Base-by-base conservation (phyloP, 1,284 basidiomycete genomes). In the Microbotryomycetes sp. region DNA sequence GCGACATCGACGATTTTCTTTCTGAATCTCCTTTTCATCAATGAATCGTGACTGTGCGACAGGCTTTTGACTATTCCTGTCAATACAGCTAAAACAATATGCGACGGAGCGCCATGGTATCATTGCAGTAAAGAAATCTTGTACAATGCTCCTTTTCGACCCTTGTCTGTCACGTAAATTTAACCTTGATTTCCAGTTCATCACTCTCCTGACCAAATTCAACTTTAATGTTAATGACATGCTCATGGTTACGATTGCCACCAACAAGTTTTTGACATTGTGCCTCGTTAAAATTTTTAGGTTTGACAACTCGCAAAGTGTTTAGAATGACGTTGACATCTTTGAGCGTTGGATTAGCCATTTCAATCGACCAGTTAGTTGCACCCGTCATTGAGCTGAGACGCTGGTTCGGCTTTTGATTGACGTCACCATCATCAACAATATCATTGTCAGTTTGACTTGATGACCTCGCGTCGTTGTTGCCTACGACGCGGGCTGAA, bases 281-380 rank as follows among this genome's bases (percentile, higher is more conserved):
- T 9, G 19, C 36, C 36, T 12, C 9, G 19, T 19, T 42, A 42
- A 42, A 12, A 19, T 42, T 19, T 9, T 9, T 9, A 9, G 36
- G 36, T 19, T 42, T 42, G 36, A 42, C 36, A 19, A 42, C 19
- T 12, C 36, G 36, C 19, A 60, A 31, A 12, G 49, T 31, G 7
- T 29, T 47, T 7, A 67, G 36, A 0, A 67, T 26, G 5, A 46
- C 50, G 56, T 67, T 67, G 23, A 67, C 23, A 23, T 65, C 63
- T 42, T 36, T 45, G 30, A 67, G 22, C 19, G 49, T 54, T 29
- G 56, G 51, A 3, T 45, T 53, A 5, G 57, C 53, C 12, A 65
- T 12, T 4, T 14, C 16, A n/a, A 63, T 7, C 2, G 36, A 42
- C 36, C 36, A 42, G 9, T 12, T 12, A 42, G 36, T 42, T 19